Percentiles rank a stretch among this genome's conserved stretches.
Conservation (phyloP, 108 stramenopile genomes). For the Skeletonema marinoi region DNA sequence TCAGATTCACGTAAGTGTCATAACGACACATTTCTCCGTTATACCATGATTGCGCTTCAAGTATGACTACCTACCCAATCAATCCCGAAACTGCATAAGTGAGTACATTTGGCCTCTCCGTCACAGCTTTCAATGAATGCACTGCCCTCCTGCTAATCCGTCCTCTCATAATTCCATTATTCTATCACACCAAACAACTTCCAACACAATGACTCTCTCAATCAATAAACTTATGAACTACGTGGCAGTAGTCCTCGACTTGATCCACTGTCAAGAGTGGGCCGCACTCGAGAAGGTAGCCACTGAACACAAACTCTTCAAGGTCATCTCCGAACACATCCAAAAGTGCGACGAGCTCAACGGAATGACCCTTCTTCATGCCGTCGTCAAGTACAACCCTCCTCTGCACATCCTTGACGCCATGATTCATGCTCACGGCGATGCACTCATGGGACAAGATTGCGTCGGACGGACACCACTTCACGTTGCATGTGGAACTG, state of each 20-base stretch:
- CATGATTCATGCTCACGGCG: constrained; percentile 58
- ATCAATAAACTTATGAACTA: not conserved
- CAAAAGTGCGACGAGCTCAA: constrained; percentile 10
- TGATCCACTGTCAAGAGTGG: not conserved
- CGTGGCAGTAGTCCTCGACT: not conserved
- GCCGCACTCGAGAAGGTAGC: not conserved
- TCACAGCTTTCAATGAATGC: too few species aligned
- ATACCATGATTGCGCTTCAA: too few species aligned
- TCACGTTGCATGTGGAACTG: constrained; percentile 72
- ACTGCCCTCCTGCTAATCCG: too few species aligned
- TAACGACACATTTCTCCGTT: too few species aligned
- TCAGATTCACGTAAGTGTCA: too few species aligned
- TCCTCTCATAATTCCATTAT: not conserved
- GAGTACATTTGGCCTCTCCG: too few species aligned
- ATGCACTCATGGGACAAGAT: constrained; percentile 56
- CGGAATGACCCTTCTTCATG: constrained; percentile 34
- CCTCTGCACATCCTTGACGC: constrained; percentile 41
- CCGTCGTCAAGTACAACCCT: constrained; percentile 22
- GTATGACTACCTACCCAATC: too few species aligned
- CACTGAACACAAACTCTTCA: not conserved
- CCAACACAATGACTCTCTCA: not conserved
- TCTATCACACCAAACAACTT: not conserved
- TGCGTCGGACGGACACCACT: constrained; percentile 69
- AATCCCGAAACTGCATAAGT: too few species aligned
- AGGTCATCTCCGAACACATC: not conserved